Evolutionary conservation across 345 rosid species (phyloP), one percentile per base, ranked within the genome.

Genomic region (Acer saccharum): DNA sequence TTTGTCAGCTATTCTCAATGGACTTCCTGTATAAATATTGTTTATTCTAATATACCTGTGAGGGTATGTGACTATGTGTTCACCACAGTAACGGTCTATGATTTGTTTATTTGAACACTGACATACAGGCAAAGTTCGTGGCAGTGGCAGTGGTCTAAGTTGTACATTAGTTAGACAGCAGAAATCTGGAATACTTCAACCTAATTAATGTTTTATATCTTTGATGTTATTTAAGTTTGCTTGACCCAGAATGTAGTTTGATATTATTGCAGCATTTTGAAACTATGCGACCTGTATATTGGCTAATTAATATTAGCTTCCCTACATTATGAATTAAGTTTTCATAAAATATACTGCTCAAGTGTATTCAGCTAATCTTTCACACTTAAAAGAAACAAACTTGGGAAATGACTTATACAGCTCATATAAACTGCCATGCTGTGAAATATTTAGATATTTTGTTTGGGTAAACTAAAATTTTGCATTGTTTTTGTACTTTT

Each of bases 401-500:
- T 7, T 60, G 21, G 64, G 23, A 60, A 21, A 60, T 52, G 57
- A 52, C 16, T n/a, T 58, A 20, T 58, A 25, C 16, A 58, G 27
- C 9, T 58, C 11, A 27, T 46, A 63, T 63, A 74, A 50, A 73
- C 48, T 63, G 27, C 41, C 12, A 11, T 17, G 7, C 17, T 14
- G 25, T 39, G 6, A 14, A 21, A 58, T 21, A 52, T 73, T 58
- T 73, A 29, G 39, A 60, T 8, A 12, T 5, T 7, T 7, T 27
- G 16, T 52, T 58, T 20, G n/a, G 60, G 12, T 27, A 60, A 17
- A 72, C 16, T 60, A 60, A 60, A 41, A 39, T 10, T 58, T 73
- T 44, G 11, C 46, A 44, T 74, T 46, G 13, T 46, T 48, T 48
- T 23, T 81, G 57, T 73, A 65, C 81, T 84, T 89, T 88, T 75